These are phyloP conservation scores for Calvatia gigantea DNA, from an alignment of 768 basidiomycete species.

Conservation along the genomic window DNA sequence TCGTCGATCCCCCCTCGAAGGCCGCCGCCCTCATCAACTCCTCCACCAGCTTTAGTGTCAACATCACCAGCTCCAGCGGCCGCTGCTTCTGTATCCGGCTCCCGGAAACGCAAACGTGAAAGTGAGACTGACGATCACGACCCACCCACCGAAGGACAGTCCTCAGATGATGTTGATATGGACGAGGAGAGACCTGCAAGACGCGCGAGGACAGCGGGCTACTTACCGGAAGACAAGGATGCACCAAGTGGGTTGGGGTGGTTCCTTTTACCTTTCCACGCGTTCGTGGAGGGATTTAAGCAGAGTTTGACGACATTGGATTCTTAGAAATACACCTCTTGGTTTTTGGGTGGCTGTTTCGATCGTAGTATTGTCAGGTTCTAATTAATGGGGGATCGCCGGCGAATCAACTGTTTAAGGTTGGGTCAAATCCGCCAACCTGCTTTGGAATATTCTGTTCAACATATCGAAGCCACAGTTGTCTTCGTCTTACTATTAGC, in stretches of 20 bases:
- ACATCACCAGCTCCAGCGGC: slow-evolving; percentile 36
- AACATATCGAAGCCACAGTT: too few relatives aligned
- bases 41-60: slow-evolving; percentile 22
- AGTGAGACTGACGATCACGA: slow-evolving; percentile 36
- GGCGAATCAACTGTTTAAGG: too few relatives aligned
- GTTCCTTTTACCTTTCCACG: slow-evolving; percentile 60
- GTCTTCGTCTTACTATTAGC: too few relatives aligned
- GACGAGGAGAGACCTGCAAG: slow-evolving; percentile 40
- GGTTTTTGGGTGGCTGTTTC: background rate
- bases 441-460: too few relatives aligned
- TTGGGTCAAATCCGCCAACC: too few relatives aligned
- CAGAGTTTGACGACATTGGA: slow-evolving; percentile 41
- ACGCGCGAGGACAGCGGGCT: slow-evolving; percentile 49
- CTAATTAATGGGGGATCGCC: too few relatives aligned
- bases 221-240: slow-evolving; percentile 40
- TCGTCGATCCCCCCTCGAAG: background rate
- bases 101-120: slow-evolving; percentile 41
- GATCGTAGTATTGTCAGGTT: too few relatives aligned
- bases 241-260: slow-evolving; percentile 49
- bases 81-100: slow-evolving; percentile 19
- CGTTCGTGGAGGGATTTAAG: slow-evolving; percentile 65
- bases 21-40: slow-evolving; percentile 2
- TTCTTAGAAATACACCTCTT: background rate
- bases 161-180: background rate
- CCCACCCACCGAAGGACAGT: slow-evolving; percentile 18